Evolutionary conservation across 306 rosid genomes (phyloP).

Genomic region (Mimosa bimucronata): DNA sequence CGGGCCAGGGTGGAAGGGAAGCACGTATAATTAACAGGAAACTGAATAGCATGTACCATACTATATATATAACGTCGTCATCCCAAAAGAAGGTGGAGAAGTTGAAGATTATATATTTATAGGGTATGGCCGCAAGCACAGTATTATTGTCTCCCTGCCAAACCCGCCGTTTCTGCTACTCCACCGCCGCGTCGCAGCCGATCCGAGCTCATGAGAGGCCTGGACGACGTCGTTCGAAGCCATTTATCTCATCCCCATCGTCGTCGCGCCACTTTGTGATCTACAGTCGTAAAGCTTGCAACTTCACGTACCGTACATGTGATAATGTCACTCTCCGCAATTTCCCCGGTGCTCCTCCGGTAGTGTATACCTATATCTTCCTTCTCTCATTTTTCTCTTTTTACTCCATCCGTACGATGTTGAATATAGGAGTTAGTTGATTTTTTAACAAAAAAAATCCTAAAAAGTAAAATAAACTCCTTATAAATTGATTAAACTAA

Average conservation of each 20-base stretch:
- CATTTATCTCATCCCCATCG: not conserved
- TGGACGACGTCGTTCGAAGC: not conserved
- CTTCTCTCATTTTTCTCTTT: too few relatives aligned
- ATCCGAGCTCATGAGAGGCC: not conserved
- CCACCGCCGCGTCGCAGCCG: not conserved
- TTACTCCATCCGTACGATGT: too few relatives aligned
- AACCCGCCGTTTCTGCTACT: not conserved
- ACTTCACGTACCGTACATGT: conserved; percentile 14
- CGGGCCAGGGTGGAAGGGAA: not conserved
- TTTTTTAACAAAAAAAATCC: too few relatives aligned
- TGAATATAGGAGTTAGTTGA: too few relatives aligned
- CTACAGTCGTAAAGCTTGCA: conserved; percentile 15
- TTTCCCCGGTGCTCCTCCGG: conserved; percentile 13
- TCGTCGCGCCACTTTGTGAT: not conserved
- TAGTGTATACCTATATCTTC: not conserved
- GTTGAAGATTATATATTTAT: too few relatives aligned
- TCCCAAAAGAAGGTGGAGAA: not conserved
- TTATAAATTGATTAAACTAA: too few relatives aligned
- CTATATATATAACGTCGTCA: too few relatives aligned
- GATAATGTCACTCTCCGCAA: conserved; percentile 31
- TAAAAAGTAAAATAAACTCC: too few relatives aligned
- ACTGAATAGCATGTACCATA: not conserved
- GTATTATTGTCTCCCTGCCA: not conserved
- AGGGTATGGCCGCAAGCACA: not conserved
- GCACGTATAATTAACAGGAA: not conserved